These are phyloP conservation scores for Lagenidium giganteum DNA, from an alignment of 352 stramenopile species.

Conservation along the genomic window DNA sequence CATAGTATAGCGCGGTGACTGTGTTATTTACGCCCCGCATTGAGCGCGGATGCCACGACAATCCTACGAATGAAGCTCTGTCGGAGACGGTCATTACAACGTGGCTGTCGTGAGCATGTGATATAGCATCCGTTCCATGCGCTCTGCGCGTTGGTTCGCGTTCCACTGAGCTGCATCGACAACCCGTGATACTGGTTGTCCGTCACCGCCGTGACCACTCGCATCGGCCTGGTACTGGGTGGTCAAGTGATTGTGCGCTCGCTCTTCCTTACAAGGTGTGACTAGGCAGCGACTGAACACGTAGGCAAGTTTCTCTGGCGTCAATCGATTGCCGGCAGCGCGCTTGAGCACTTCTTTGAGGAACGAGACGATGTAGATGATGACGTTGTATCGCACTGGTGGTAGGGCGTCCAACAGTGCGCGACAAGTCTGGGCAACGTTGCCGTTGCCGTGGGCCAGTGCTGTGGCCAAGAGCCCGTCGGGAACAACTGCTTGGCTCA, in stretches of 20 bases:
- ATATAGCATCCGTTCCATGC: constrained; percentile 69
- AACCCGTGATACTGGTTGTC: neutral
- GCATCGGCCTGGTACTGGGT: neutral
- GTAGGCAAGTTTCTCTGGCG: constrained; percentile 64
- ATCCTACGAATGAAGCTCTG: too few species aligned
- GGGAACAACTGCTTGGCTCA: constrained; percentile 88
- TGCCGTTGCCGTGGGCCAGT: constrained; percentile 42
- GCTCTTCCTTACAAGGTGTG: constrained; percentile 27
- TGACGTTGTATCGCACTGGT: constrained; percentile 94
- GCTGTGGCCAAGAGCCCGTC: constrained; percentile 72
- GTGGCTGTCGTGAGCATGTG: constrained; percentile 54
- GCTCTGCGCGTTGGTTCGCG: constrained; percentile 48
- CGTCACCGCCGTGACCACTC: neutral
- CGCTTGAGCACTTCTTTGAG: constrained; percentile 92
- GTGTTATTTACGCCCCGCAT: too few species aligned
- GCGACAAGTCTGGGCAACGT: constrained; percentile 77
- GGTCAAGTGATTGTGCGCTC: neutral
- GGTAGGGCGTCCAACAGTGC: constrained; percentile 77
- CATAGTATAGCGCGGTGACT: too few species aligned
- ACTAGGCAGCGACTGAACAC: constrained; percentile 75
- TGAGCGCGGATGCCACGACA: too few species aligned
- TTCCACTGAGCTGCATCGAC: constrained; percentile 33
- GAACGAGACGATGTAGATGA: constrained; percentile 97
- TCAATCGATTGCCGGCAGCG: constrained; percentile 49
- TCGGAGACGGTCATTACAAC: too few species aligned